phyloP scores from a whole-genome alignment of 106 monocot genomes.

The Apostasia ramifera region DNA sequence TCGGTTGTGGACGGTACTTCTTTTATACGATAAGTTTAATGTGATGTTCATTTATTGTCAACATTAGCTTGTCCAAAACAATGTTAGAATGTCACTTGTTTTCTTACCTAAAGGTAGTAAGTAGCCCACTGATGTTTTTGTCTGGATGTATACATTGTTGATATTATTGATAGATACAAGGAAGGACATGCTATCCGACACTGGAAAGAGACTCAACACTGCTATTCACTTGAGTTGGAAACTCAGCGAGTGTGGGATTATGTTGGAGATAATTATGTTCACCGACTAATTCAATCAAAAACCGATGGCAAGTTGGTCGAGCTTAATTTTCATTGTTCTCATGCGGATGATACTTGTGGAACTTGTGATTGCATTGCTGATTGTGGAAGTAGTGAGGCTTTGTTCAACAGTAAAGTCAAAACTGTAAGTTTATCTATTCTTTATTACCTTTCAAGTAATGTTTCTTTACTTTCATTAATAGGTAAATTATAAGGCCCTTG shows the following conservation, averaged over 20 bases:
- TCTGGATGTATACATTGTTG: no score
- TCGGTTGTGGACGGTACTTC: slow-evolving; percentile 83
- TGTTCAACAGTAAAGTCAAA: slow-evolving; percentile 83
- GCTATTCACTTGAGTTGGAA: slow-evolving; percentile 87
- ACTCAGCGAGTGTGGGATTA: slow-evolving; percentile 95
- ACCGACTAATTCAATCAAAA: slow-evolving; percentile 90
- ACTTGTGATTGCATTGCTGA: slow-evolving; percentile 44
- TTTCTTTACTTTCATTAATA: neutral
- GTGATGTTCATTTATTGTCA: no score
- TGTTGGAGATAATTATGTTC: slow-evolving; percentile 95
- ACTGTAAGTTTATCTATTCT: slow-evolving; percentile 36
- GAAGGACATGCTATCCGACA: slow-evolving; percentile 85
- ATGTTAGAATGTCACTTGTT: neutral
- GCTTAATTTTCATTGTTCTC: slow-evolving; percentile 48
- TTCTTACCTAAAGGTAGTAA: neutral
- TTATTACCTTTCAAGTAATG: neutral
- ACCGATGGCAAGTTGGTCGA: slow-evolving; percentile 94
- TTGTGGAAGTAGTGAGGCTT: slow-evolving; percentile 51
- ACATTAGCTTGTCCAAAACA: no score
- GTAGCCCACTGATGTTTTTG: no score
- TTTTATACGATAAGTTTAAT: no score
- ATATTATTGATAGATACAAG: slow-evolving; percentile 42
- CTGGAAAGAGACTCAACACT: slow-evolving; percentile 97
- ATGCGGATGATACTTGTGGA: slow-evolving; percentile 34
- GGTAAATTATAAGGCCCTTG: neutral